These are phyloP conservation scores for Thelonectria discophora DNA, from an alignment of 2,329 filamentous ascomycete genomes.

Conservation along the genomic window DNA sequence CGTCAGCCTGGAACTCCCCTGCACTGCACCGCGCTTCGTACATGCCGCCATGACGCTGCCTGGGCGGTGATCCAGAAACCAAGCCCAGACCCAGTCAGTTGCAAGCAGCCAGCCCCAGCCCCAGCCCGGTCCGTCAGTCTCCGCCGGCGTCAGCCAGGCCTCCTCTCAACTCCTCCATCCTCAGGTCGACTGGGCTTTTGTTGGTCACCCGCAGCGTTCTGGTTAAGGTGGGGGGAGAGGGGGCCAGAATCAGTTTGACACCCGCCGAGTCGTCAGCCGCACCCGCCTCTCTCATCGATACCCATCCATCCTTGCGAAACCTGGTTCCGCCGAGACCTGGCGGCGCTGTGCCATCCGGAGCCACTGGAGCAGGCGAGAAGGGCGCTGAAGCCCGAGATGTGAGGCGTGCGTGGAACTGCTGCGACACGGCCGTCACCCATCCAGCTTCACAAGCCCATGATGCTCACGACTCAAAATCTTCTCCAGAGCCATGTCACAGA, in stretches of 20 bases:
- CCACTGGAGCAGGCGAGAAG: constrained; percentile 26
- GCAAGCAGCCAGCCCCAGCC: constrained; percentile 35
- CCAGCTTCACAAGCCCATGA: constrained; percentile 11
- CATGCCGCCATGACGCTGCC: constrained; percentile 39
- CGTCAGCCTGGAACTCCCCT: constrained; percentile 40
- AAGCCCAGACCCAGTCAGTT: constrained; percentile 38
- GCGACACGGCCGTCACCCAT: no score
- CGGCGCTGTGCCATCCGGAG: constrained; percentile 22
- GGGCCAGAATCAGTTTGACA: constrained; percentile 12
- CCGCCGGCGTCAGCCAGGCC: constrained; percentile 35
- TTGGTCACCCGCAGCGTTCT: constrained; percentile 20
- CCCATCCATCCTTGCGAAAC: constrained; percentile 21
- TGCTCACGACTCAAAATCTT: constrained; percentile 7
- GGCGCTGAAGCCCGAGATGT: constrained; percentile 13
- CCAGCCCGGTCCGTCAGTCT: constrained; percentile 34
- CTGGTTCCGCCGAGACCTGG: constrained; percentile 34
- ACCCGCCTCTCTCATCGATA: constrained; percentile 20
- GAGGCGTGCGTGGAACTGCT: constrained; percentile 33
- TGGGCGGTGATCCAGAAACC: constrained; percentile 39
- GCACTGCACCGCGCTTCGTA: constrained; percentile 32
- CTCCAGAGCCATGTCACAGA: constrained; percentile 6
- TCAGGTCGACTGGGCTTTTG: constrained; percentile 32
- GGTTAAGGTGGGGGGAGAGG: constrained; percentile 11
- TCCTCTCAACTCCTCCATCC: no score
- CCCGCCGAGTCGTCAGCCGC: constrained; percentile 24